Evolutionary conservation across 2,329 filamentous ascomycete species (phyloP).

Genomic region (Colletotrichum navitas): DNA sequence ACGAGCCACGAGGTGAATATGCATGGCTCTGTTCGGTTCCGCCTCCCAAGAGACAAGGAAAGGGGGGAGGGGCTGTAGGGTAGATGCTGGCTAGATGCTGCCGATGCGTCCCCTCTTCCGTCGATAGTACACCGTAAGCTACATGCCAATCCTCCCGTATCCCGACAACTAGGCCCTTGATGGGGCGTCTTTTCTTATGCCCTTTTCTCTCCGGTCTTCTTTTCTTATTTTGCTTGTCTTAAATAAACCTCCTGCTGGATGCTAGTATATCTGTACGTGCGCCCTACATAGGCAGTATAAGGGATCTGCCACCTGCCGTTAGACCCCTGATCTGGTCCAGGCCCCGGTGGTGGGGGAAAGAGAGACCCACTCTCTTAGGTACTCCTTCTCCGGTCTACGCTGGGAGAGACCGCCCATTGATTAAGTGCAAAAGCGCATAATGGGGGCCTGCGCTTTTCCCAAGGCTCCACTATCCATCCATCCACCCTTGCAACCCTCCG

Average conservation of each 20-base stretch:
- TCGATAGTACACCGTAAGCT: background rate
- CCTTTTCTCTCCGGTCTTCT: background rate
- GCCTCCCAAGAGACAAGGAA: background rate
- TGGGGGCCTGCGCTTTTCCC: conserved; percentile 6
- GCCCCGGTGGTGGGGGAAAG: background rate
- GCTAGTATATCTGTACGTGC: too few species aligned
- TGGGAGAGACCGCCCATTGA: conserved; percentile 19
- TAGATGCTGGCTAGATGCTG: background rate
- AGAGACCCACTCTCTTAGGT: background rate
- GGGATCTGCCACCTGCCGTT: conserved; percentile 33
- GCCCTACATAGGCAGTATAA: background rate
- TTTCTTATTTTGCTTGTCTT: background rate
- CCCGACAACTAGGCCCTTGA: background rate
- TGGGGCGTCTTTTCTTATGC: background rate
- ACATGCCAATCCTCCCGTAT: background rate
- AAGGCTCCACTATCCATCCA: background rate
- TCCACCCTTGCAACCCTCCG: background rate
- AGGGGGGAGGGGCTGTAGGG: background rate
- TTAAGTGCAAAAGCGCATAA: conserved; percentile 22
- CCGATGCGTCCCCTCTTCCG: background rate
- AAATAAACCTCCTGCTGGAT: background rate
- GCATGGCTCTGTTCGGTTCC: conserved; percentile 3
- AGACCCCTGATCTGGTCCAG: conserved; percentile 17
- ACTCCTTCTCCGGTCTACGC: background rate
- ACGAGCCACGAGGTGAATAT: conserved; percentile 7